Evolutionary conservation across 352 stramenopile species (phyloP).

Genomic region (Phytophthora pluvialis): DNA sequence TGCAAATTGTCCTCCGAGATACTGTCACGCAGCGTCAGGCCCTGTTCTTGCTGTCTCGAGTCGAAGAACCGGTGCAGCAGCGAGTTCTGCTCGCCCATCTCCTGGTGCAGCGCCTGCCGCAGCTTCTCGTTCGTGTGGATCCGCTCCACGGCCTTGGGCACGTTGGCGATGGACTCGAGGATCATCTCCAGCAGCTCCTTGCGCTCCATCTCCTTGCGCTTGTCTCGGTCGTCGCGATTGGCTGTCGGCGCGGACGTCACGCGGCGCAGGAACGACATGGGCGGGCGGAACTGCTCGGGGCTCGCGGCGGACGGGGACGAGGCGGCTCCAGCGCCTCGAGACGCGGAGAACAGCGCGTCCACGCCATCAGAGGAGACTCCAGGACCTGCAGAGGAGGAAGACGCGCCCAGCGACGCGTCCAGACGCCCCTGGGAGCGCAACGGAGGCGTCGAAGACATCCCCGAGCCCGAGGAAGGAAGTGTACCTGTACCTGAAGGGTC

Average conservation of each 20-base stretch:
- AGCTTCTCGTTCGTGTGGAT: slow-evolving; percentile 79
- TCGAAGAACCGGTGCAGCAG: slow-evolving; percentile 61
- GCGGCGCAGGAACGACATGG: slow-evolving; percentile 48
- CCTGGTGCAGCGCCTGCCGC: slow-evolving; percentile 56
- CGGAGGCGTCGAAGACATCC: slow-evolving; percentile 40
- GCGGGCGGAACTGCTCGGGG: slow-evolving; percentile 32
- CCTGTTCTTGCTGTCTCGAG: slow-evolving; percentile 15
- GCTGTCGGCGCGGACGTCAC: slow-evolving; percentile 27
- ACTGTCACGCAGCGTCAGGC: slow-evolving; percentile 15
- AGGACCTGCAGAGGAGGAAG: neutral
- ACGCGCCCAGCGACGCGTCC: slow-evolving; percentile 8
- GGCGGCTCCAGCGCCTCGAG: neutral
- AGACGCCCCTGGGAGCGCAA: slow-evolving; percentile 20
- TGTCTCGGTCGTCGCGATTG: slow-evolving; percentile 43
- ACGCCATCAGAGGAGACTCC: neutral
- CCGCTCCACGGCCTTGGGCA: slow-evolving; percentile 69
- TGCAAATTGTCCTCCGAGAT: slow-evolving; percentile 33
- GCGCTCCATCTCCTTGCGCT: slow-evolving; percentile 64
- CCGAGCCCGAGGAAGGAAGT: slow-evolving; percentile 7
- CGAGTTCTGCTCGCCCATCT: slow-evolving; percentile 60
- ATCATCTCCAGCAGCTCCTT: slow-evolving; percentile 79
- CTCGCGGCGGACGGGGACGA: neutral
- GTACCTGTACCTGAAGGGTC: slow-evolving; percentile 5
- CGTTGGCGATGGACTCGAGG: slow-evolving; percentile 75
- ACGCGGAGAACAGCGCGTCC: slow-evolving; percentile 3